Base-by-base conservation (phyloP, 306 rosid genomes). In the Luffa acutangula region DNA sequence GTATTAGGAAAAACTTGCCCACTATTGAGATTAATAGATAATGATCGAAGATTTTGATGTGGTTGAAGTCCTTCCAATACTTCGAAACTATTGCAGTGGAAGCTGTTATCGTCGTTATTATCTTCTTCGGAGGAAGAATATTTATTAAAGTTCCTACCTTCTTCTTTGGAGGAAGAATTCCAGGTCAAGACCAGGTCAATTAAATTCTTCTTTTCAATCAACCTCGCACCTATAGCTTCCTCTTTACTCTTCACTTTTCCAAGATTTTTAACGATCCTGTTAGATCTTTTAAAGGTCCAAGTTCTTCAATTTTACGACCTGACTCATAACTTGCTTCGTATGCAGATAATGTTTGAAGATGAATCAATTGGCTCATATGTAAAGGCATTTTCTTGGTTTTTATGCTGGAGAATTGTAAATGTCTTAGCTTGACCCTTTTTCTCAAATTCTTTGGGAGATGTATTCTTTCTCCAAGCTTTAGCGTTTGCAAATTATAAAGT, bases 21-120 rank as follows among this genome's bases (percentile, higher is more conserved):
- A 6, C 7, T 34, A 49, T 46, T 46, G 34, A 11, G 2, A 37
- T 3, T 7, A 72, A 72, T 72, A 46, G 33, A 46, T 53, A 72
- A 31, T 21, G 36, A 25, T 72, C 9, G 37, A 25, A 72, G 51
- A 49, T 72, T 72, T 15, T 46, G 9, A 12, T 45, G 77, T 46
- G 77, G 77, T 49, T 49, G 52, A 20, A 72, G 77, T 6, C 77
- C 77, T 72, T 72, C 18, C 53, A 72, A 21, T n/a, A 72, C 77
- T 11, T 46, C 53, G 5, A 8, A 15, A 33, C 12, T 33, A 42
- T 46, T 49, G 5, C 10, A 0, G 31, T 25, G 31, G 31, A 25
- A 25, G 31, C 31, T 0, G 1, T 25, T 25, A 25, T 25, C 31
- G 31, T 25, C 3, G 56, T 7, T 7, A 20, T 34, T 11, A 25